Conservation (phyloP, 1,139 yeast species). For the Suhomyces chickasaworum region DNA sequence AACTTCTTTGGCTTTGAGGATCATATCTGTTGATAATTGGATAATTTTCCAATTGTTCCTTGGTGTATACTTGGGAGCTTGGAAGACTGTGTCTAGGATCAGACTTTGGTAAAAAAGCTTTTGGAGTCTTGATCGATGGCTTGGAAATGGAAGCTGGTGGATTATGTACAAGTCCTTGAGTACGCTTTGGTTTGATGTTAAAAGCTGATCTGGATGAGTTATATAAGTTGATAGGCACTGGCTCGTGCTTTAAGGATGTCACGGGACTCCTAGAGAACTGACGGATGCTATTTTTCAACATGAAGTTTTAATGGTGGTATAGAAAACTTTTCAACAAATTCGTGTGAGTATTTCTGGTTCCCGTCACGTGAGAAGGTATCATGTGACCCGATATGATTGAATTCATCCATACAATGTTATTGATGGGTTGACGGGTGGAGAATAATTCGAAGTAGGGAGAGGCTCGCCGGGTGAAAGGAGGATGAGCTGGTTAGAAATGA, state of each 20-base stretch:
- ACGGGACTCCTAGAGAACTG: constrained; percentile 7
- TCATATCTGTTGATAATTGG: constrained; percentile 48
- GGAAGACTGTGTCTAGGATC: constrained; percentile 58
- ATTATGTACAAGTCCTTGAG: constrained; percentile 42
- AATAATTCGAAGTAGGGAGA: too few relatives aligned
- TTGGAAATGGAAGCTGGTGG: constrained; percentile 35
- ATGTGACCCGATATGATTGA: too few relatives aligned
- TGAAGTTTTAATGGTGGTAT: constrained; percentile 4
- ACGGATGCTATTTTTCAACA: constrained; percentile 20
- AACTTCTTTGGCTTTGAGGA: constrained; percentile 45
- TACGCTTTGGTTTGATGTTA: constrained; percentile 45
- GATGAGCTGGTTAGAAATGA: too few relatives aligned
- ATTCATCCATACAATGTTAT: too few relatives aligned
- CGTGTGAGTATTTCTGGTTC: constrained; percentile 7
- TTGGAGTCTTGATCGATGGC: constrained; percentile 54
- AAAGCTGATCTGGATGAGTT: constrained; percentile 43
- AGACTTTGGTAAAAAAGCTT: constrained; percentile 63
- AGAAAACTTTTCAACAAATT: constrained; percentile 11
- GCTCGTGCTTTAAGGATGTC: constrained; percentile 31
- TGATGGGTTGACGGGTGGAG: too few relatives aligned
- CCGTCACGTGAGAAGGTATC: too few relatives aligned
- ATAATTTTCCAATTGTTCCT: constrained; percentile 52
- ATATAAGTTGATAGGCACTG: constrained; percentile 42
- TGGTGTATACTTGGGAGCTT: constrained; percentile 28
- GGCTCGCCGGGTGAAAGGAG: too few relatives aligned